These are phyloP conservation scores for Quillaja saponaria DNA, from an alignment of 306 rosid genomes.

Conservation along the genomic window DNA sequence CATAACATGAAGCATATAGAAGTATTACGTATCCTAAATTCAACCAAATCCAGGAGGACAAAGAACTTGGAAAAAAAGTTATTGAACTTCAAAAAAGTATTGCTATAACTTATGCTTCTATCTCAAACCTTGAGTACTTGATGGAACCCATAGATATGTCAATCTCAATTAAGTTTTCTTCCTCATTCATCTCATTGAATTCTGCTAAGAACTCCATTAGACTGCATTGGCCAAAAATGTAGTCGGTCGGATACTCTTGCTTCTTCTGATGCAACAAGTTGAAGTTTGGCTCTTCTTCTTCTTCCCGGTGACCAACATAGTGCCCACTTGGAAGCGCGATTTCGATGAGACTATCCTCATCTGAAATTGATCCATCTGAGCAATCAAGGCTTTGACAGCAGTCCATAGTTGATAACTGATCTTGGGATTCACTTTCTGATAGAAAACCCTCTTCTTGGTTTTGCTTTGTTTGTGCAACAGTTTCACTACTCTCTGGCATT, in stretches of 20 bases:
- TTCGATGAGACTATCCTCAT: constrained; percentile 93
- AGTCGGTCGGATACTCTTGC: constrained; percentile 39
- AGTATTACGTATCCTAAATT: constrained; percentile 37
- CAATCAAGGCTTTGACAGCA: constrained; percentile 42
- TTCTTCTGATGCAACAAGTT: constrained; percentile 40
- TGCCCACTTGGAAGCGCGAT: constrained; percentile 75
- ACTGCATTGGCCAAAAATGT: constrained; percentile 42
- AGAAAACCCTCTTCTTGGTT: constrained; percentile 31
- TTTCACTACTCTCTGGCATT: constrained; percentile 19
- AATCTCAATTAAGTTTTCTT: constrained; percentile 89
- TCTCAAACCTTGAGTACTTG: constrained; percentile 92
- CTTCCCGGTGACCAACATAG: constrained; percentile 41
- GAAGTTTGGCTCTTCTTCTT: constrained; percentile 26
- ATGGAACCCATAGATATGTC: constrained; percentile 95
- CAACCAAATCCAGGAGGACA: constrained; percentile 41
- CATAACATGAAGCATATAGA: constrained; percentile 33
- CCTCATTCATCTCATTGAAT: constrained; percentile 73
- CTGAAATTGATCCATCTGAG: constrained; percentile 87
- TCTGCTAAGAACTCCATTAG: constrained; percentile 74
- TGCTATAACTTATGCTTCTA: constrained; percentile 17
- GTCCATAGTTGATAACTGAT: constrained; percentile 39
- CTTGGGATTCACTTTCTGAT: constrained; percentile 49
- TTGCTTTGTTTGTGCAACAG: constrained; percentile 24
- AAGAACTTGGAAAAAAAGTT: constrained; percentile 30
- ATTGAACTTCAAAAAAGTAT: not conserved